phyloP scores from a whole-genome alignment of 1,284 basidiomycete genomes.

The Cryptococcus sp. region DNA sequence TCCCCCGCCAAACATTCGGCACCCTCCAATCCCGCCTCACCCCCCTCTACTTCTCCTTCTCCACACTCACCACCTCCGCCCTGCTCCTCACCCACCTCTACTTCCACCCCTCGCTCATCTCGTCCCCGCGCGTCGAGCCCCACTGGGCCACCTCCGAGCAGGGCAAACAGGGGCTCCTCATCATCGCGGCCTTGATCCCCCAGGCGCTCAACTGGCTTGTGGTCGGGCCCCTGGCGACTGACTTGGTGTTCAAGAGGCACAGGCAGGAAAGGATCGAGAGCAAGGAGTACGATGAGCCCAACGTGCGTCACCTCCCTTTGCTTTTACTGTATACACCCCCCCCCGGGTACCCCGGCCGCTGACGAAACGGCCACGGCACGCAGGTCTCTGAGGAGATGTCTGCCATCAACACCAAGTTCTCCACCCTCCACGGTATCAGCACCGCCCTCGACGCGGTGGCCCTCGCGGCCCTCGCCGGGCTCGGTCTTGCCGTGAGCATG shows the following conservation, averaged over 20 bases:
- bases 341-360: background rate
- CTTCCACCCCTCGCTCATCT: slow-evolving; percentile 61
- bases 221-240: slow-evolving; percentile 44
- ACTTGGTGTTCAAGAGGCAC: slow-evolving; percentile 66
- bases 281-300: slow-evolving; percentile 61
- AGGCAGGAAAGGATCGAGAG: slow-evolving; percentile 70
- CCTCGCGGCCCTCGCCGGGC: slow-evolving; percentile 62
- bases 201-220: slow-evolving; percentile 53
- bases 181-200: slow-evolving; percentile 55
- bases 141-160: slow-evolving; percentile 56
- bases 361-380: background rate
- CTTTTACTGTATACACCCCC: background rate
- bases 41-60: slow-evolving; percentile 69
- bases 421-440: slow-evolving; percentile 63
- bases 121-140: slow-evolving; percentile 45
- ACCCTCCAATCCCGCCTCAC: slow-evolving; percentile 68
- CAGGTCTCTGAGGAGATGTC: slow-evolving; percentile 69
- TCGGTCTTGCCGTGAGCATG: slow-evolving; percentile 58
- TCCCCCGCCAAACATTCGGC: slow-evolving; percentile 67
- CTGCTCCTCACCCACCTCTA: slow-evolving; percentile 63
- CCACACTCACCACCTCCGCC: slow-evolving; percentile 57
- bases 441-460: slow-evolving; percentile 58
- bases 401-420: slow-evolving; percentile 63
- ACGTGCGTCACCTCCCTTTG: slow-evolving; percentile 53
- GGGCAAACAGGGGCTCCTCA: slow-evolving; percentile 66